Evolutionary conservation across 331 rosid genomes (phyloP).

Genomic region (Ulmus americana): DNA sequence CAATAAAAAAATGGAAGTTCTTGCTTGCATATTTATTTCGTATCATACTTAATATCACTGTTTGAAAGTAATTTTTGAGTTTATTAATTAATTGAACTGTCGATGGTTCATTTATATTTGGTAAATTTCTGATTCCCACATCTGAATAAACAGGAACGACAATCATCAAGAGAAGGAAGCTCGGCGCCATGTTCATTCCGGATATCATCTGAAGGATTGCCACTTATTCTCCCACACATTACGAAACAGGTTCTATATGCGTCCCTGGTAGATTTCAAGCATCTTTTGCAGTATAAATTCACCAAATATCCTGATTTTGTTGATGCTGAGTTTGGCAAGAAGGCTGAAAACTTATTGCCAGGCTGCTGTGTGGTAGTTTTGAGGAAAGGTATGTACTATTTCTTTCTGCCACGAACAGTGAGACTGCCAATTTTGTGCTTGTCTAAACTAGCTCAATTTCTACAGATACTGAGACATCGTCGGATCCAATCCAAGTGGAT

Average conservation of each 20-base stretch:
- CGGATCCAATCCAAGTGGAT: conserved; percentile 43
- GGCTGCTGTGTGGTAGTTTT: conserved; percentile 79
- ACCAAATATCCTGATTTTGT: conserved; percentile 75
- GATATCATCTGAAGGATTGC: conserved; percentile 93
- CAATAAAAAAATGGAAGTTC: too few relatives aligned
- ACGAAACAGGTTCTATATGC: conserved; percentile 71
- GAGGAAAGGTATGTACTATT: conserved; percentile 46
- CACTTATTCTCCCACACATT: conserved; percentile 70
- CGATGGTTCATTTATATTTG: conserved; percentile 9
- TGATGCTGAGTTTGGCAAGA: conserved; percentile 63
- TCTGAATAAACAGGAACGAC: conserved; percentile 64
- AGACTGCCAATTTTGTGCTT: background rate
- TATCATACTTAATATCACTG: background rate
- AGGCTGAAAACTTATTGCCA: conserved; percentile 56
- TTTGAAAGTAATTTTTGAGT: background rate
- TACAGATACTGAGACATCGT: conserved; percentile 35
- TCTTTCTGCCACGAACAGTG: conserved; percentile 6
- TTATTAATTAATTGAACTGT: background rate
- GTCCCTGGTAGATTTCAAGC: conserved; percentile 67
- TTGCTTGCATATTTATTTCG: background rate
- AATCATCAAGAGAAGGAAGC: conserved; percentile 76
- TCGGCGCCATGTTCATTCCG: conserved; percentile 75
- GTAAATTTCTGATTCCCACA: conserved; percentile 1
- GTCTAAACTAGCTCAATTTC: conserved; percentile 1
- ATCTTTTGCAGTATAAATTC: conserved; percentile 64